Percentiles rank a stretch among this genome's conserved stretches.
These are phyloP conservation scores for Triticum timopheevii DNA, from an alignment of 176 grass and related monocot species.

Conservation along the genomic window DNA sequence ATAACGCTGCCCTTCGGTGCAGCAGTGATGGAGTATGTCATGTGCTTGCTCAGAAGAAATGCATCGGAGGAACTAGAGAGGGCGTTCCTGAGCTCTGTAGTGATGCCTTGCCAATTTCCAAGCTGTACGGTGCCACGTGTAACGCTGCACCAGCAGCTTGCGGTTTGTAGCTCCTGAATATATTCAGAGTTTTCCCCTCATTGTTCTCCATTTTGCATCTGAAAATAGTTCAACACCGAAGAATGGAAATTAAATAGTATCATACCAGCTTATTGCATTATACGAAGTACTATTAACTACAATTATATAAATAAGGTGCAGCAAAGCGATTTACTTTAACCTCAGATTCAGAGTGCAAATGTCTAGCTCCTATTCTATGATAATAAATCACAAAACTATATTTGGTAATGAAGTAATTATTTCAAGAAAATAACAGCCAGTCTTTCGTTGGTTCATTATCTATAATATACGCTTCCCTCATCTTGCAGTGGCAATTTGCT, in stretches of 20 bases:
- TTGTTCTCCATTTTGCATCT: conserved; percentile 6
- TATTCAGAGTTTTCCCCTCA: background rate
- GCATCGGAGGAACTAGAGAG: conserved; percentile 51
- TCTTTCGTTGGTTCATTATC: background rate
- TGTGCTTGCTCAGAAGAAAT: conserved; percentile 45
- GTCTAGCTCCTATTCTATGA: background rate
- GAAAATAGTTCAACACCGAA: conserved; percentile 13
- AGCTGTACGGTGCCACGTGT: background rate
- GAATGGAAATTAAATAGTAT: background rate
- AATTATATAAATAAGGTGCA: background rate
- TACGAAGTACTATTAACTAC: background rate
- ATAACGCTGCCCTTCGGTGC: conserved; percentile 59
- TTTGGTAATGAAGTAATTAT: background rate
- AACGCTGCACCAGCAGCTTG: background rate
- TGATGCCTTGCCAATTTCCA: conserved; percentile 25
- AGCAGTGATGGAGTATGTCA: conserved; percentile 52
- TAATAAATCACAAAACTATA: background rate
- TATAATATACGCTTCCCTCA: background rate
- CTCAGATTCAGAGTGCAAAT: background rate
- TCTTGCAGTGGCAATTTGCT: background rate
- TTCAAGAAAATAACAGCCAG: background rate
- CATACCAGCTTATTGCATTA: background rate
- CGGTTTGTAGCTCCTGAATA: conserved; percentile 20
- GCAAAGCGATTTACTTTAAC: background rate
- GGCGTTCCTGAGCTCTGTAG: conserved; percentile 48